A percentile compares a stretch with the other conserved stretches of the same genome.
Conservation (phyloP, 2,329 filamentous ascomycete species). For the Trichophyton simii region DNA sequence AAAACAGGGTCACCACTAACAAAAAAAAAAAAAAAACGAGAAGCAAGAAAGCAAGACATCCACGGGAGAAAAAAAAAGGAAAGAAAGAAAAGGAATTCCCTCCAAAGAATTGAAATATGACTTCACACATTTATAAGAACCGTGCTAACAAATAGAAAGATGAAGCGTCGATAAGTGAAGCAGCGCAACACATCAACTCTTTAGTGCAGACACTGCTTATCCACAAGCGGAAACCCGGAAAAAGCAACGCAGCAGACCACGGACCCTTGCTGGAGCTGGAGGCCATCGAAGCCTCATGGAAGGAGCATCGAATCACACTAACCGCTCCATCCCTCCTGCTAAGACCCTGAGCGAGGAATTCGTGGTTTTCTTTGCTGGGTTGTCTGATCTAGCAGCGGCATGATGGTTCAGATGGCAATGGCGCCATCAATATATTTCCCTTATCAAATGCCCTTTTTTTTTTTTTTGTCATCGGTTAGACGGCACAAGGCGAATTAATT, state of each 20-base stretch:
- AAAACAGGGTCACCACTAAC: not conserved
- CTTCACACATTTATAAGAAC: not conserved
- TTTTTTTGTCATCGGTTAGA: not conserved
- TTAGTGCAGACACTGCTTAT: not conserved
- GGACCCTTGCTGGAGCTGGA: not conserved
- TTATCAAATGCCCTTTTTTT: not conserved
- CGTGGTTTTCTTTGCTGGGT: not conserved
- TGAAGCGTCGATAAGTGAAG: not conserved
- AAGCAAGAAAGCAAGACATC: not conserved
- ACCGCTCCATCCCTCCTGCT: not conserved
- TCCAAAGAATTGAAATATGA: not conserved
- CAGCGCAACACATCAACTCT: not conserved
- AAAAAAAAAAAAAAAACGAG: not conserved
- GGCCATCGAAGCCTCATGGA: not conserved
- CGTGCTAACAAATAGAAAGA: not conserved
- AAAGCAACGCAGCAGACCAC: not conserved
- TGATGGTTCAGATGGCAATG: not conserved
- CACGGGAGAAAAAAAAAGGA: not conserved
- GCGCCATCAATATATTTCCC: not conserved
- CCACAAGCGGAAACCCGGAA: slow-evolving; percentile 3
- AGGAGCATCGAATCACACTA: not conserved
- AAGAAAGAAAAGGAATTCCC: not conserved
- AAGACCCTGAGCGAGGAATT: not conserved
- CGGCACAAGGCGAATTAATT: not conserved
- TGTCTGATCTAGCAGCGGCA: not conserved